Evolutionary conservation across 2,329 filamentous ascomycete genomes (phyloP).

Genomic region (Arthrocladium fulminans): DNA sequence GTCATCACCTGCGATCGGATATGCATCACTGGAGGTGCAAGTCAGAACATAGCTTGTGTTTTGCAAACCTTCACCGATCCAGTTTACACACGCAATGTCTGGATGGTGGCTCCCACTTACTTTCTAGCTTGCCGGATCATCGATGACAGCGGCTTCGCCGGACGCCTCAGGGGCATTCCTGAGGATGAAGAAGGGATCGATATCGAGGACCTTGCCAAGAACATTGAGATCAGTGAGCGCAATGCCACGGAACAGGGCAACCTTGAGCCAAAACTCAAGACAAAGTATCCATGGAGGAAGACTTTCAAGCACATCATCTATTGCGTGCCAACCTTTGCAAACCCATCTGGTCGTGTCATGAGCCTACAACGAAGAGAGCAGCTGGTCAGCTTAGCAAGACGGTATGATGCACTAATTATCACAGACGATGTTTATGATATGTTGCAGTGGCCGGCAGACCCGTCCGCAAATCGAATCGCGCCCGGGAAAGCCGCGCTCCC

Average conservation of each 20-base stretch:
- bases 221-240: slow-evolving; percentile 44
- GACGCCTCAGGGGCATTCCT: slow-evolving; percentile 58
- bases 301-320: slow-evolving; percentile 85
- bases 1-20: slow-evolving; percentile 51
- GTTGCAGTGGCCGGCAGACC: slow-evolving; percentile 60
- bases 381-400: slow-evolving; percentile 67
- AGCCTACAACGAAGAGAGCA: slow-evolving; percentile 55
- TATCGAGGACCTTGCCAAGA: slow-evolving; percentile 48
- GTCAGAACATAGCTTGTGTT: slow-evolving; percentile 69
- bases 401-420: slow-evolving; percentile 72
- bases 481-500: slow-evolving; percentile 47
- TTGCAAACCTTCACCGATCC: slow-evolving; percentile 76
- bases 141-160: slow-evolving; percentile 65
- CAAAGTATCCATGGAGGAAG: slow-evolving; percentile 54
- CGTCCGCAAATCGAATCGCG: slow-evolving; percentile 15
- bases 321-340: slow-evolving; percentile 77
- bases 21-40: slow-evolving; percentile 75
- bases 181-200: slow-evolving; percentile 74
- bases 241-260: slow-evolving; percentile 32
- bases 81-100: slow-evolving; percentile 62
- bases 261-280: slow-evolving; percentile 44
- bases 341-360: slow-evolving; percentile 81
- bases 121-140: slow-evolving; percentile 81
- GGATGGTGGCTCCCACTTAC: slow-evolving; percentile 75
- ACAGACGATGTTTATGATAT: slow-evolving; percentile 93